Evolutionary conservation across 2,329 filamentous ascomycete species (phyloP).

Genomic region (Alternaria atra): DNA sequence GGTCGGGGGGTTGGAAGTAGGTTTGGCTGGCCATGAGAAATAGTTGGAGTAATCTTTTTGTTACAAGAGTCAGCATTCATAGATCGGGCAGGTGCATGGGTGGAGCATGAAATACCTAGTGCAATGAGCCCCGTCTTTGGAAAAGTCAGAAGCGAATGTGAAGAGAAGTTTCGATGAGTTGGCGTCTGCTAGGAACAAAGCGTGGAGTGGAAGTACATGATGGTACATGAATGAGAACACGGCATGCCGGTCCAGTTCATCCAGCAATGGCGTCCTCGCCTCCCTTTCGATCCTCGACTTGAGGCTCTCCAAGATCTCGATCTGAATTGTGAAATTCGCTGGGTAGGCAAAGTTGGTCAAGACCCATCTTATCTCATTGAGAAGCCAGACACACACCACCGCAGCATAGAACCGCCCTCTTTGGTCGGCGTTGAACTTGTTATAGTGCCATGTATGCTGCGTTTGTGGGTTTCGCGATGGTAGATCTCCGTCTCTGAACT

Average conservation of each 20-base stretch:
- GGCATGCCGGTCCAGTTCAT: constrained; percentile 30
- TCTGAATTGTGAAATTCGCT: constrained; percentile 6
- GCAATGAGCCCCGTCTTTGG: constrained; percentile 4
- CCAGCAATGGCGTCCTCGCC: constrained; percentile 17
- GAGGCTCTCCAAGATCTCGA: not conserved
- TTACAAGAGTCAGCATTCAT: not conserved
- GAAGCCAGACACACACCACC: constrained; percentile 29
- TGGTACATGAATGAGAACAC: constrained; percentile 38
- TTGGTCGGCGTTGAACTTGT: constrained; percentile 28
- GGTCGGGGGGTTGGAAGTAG: constrained; percentile 37
- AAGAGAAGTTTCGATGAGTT: constrained; percentile 24
- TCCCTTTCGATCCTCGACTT: not conserved
- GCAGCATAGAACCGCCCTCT: constrained; percentile 35
- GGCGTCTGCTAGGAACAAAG: constrained; percentile 24
- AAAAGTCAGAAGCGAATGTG: constrained; percentile 26
- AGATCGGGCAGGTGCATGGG: not conserved
- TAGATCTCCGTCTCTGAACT: constrained; percentile 10
- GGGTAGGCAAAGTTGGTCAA: constrained; percentile 26
- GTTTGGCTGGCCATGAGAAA: constrained; percentile 31
- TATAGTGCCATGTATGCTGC: constrained; percentile 15
- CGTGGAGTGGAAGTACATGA: constrained; percentile 32
- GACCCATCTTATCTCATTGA: constrained; percentile 39
- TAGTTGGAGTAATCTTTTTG: constrained; percentile 22
- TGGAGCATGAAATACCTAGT: constrained; percentile 1
- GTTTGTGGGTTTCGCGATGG: constrained; percentile 2